Base-by-base conservation (phyloP, 2,329 filamentous ascomycete genomes). In the Thielaviopsis populi region DNA sequence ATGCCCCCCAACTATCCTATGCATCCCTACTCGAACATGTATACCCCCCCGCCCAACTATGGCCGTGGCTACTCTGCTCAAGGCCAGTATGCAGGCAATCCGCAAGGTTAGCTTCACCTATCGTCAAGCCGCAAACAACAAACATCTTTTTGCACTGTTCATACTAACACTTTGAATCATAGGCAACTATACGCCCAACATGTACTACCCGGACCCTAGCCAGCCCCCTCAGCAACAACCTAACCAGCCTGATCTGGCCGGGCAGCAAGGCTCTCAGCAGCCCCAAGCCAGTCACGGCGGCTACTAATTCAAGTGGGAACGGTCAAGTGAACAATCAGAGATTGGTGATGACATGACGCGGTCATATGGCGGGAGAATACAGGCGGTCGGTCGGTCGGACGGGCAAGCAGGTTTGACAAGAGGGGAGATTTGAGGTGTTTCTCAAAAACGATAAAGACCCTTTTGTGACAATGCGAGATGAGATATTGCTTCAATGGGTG, bases 131-230 rank as follows among this genome's bases (percentile, higher is more conserved):
- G 15, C 19, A 33, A 22, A 62, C 19, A 19, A 48, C 4, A 41
- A 46, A n/a, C 3, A 46, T 17, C 19, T 46, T 15, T 61, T n/a
- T 33, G 13, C 33, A 22, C 19, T 46, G 10, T n/a, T 33, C 2
- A 17, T 46, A 17, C 56, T 65, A 58, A 62, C 43, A 27, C n/a
- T 7, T 24, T 15, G 15, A 61, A 37, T 43, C 46, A 24, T 17
- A 54, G 59, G 61, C 43, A 53, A 50, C 40, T 66, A 66, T 41
- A 48, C 48, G 1, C 54, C 62, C 17, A 62, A 63, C 53, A 60
- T 66, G 63, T 66, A 64, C 46, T 82, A 82, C 68, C 70, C 73
- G 22, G 77, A 80, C 67, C 78, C 73, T 59, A 74, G 74, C 54
- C 74, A 74, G 68, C 75, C 73, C 64, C 74, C 75, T 66, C 74